Base-by-base conservation (phyloP, 2,329 filamentous ascomycete genomes). In the Beauveria sp. region DNA sequence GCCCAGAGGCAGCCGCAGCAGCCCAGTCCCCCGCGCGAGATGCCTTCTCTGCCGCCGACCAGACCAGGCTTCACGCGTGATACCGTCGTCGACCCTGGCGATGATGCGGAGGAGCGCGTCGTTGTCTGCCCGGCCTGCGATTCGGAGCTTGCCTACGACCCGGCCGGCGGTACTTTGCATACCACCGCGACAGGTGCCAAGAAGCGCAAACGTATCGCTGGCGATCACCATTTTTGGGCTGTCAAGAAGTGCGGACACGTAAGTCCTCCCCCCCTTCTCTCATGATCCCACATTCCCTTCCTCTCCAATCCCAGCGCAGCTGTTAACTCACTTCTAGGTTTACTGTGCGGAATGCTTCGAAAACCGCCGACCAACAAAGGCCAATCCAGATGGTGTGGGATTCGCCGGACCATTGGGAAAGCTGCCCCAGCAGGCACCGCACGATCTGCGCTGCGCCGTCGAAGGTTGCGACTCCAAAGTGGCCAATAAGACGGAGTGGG, bases 181-280 rank as follows among this genome's bases (percentile, higher is more conserved):
- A 42, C 28, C 10, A 49, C 46, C 57, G 66, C 66, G 16, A 63
- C 63, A 3, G 28, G 53, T 12, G 61, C 66, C 0, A 74, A 68
- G 65, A 80, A 76, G 45, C 75, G 76, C 53, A 86, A 81, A 68
- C 67, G 72, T 40, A 77, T 80, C 22, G 74, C 78, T 7, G 81
- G 80, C 24, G 92, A 96, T 74, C 87, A 90, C 70, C 89, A 96
- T 68, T 93, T 98, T 64, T 98, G 93, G 92, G 88, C 95, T 1
- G 81, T 95, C 42, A 96, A 93, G 74, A 82, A 82, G 57, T 99
- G 95, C 72, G 95, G 95, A 65, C 95, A 99, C 77, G 95, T 98
- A 82, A 70, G 80, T 72, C 30, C n/a, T 43, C 47, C 26, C 34
- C 38, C 22, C 2, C 38, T 40, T 40, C 9, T 28, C 22, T 18